Conservation (phyloP, 2,329 filamentous ascomycete species). For the Paecilomyces fulvus region DNA sequence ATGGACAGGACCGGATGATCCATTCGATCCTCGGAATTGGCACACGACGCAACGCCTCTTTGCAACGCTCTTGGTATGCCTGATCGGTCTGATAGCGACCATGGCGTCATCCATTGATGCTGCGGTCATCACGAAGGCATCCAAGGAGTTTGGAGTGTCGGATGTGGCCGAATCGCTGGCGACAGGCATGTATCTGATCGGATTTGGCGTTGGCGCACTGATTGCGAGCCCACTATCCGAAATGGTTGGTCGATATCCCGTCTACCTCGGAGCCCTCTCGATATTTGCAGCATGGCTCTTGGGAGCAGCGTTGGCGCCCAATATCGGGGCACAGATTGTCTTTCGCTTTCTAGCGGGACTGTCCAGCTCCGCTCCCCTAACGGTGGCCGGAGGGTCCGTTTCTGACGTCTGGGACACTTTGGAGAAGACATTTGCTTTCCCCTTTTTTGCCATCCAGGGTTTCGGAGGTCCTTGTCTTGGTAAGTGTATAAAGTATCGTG, state of each 20-base stretch:
- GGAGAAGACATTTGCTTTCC: slow-evolving; percentile 43
- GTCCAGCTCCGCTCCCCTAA: slow-evolving; percentile 39
- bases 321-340: slow-evolving; percentile 41
- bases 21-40: slow-evolving; percentile 33
- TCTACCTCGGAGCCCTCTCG: slow-evolving; percentile 40
- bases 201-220: slow-evolving; percentile 42
- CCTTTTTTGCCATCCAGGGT: slow-evolving; percentile 40
- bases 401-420: slow-evolving; percentile 41
- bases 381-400: slow-evolving; percentile 39
- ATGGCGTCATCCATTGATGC: slow-evolving; percentile 48
- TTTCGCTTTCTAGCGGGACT: slow-evolving; percentile 45
- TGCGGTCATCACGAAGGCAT: slow-evolving; percentile 38
- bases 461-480: slow-evolving; percentile 28
- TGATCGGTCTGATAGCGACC: slow-evolving; percentile 44
- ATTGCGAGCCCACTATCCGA: slow-evolving; percentile 44
- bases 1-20: slow-evolving; percentile 31
- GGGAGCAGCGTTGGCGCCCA: slow-evolving; percentile 40
- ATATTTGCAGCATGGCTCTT: slow-evolving; percentile 44
- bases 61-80: slow-evolving; percentile 36
- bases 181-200: slow-evolving; percentile 36
- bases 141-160: slow-evolving; percentile 39
- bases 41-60: slow-evolving; percentile 23
- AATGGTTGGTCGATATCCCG: slow-evolving; percentile 41
- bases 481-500: neutral
- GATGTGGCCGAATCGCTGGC: slow-evolving; percentile 44